Base-by-base conservation (phyloP, 2,329 filamentous ascomycete species). In the Penicillium sp. region DNA sequence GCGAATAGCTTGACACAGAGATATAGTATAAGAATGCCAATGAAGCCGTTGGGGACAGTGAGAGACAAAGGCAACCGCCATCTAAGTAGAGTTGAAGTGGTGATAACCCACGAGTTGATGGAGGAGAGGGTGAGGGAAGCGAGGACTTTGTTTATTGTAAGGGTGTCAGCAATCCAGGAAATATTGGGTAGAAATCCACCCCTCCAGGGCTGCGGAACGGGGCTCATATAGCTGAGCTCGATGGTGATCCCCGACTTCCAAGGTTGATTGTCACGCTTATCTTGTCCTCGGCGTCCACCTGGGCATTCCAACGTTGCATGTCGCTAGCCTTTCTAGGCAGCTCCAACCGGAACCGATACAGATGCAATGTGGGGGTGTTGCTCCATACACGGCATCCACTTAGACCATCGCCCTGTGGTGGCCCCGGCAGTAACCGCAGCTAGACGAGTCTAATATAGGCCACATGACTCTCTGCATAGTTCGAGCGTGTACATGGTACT, bases 21-120 rank as follows among this genome's bases (percentile, higher is more conserved):
- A 67, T 63, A 71, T 71, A 37, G 68, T 69, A 62, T 71, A 71
- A 32, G 59, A 60, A 59, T 70, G 69, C 35, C 68, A 69, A 61
- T 69, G 66, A 45, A 62, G 66, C 56, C 65, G 68, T 57, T 69
- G 60, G 57, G 69, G 67, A 54, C 65, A 65, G 45, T 64, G 63
- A 53, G 69, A 71, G 57, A 69, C 47, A 66, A 57, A 71, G 57
- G 69, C 55, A 66, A 57, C 61, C 64, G 67, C 69, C 69, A 71
- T 71, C 69, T 69, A 71, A 67, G 62, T 51, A 60, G 48, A 60
- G 24, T 57, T 60, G 57, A 46, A 44, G 57, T 60, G 62, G 60
- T 58, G 50, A 20, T 26, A 38, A 44, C 55, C 58, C 59, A 65
- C 60, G 31, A 44, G 55, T 57, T 49, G 53, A 56, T 43, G 56